Evolutionary conservation across 1,284 basidiomycete genomes (phyloP).

Genomic region (Irpex rosettiformis): DNA sequence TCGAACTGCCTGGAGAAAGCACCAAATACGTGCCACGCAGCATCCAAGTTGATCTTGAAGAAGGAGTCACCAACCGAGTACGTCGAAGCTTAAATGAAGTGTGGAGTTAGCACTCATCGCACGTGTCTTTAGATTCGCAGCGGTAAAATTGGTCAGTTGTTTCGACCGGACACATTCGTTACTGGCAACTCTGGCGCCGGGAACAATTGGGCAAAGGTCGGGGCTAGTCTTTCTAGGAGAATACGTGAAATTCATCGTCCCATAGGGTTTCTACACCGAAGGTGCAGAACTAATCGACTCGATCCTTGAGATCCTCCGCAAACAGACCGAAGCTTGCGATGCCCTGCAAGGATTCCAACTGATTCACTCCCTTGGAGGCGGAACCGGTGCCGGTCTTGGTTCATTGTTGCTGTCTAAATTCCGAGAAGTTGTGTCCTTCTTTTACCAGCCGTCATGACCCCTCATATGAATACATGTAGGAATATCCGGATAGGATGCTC

Average conservation of each 20-base stretch:
- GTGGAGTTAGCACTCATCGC: neutral
- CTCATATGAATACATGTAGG: slow-evolving; percentile 44
- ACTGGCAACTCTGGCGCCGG: slow-evolving; percentile 76
- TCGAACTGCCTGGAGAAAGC: slow-evolving; percentile 37
- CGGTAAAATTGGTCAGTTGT: slow-evolving; percentile 71
- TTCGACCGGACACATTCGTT: slow-evolving; percentile 88
- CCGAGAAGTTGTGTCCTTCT: slow-evolving; percentile 59
- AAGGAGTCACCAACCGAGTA: slow-evolving; percentile 84
- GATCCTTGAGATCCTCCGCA: slow-evolving; percentile 74
- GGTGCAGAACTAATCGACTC: slow-evolving; percentile 91
- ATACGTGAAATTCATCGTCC: neutral
- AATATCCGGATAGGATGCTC: slow-evolving; percentile 92
- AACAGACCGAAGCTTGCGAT: slow-evolving; percentile 80
- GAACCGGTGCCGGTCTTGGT: slow-evolving; percentile 87
- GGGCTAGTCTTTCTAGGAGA: slow-evolving; percentile 21
- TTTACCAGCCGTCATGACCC: slow-evolving; percentile 27
- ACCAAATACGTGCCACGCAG: slow-evolving; percentile 92
- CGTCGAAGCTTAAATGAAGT: slow-evolving; percentile 8
- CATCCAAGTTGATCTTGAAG: slow-evolving; percentile 88
- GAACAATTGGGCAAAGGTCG: slow-evolving; percentile 88
- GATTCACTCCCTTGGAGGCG: slow-evolving; percentile 91
- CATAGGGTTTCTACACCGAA: slow-evolving; percentile 4
- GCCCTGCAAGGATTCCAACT: slow-evolving; percentile 93
- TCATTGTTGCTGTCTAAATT: slow-evolving; percentile 82
- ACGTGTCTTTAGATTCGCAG: slow-evolving; percentile 49